Conservation (phyloP, 83 land plant species). For the Picea abies region DNA sequence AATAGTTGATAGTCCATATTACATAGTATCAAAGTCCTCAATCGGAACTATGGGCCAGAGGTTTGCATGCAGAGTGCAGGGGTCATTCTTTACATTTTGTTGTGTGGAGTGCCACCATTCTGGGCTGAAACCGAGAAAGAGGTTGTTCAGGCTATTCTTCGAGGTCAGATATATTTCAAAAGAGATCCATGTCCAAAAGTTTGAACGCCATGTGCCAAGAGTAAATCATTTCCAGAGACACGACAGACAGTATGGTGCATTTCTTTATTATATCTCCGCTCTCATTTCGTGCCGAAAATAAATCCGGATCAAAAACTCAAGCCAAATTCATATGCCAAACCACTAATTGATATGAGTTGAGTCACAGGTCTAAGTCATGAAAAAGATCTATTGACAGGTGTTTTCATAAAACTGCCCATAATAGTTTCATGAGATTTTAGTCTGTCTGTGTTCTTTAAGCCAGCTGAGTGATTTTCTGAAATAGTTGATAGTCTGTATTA, state of each 20-base stretch:
- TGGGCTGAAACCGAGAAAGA: slow-evolving; percentile 20
- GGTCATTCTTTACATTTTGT: no score
- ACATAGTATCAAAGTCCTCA: slow-evolving; percentile 61
- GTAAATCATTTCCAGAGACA: no score
- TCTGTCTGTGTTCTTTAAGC: no score
- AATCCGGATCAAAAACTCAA: slow-evolving; percentile 27
- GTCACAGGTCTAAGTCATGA: no score
- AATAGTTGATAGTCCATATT: slow-evolving; percentile 71
- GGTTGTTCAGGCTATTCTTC: slow-evolving; percentile 63
- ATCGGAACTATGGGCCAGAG: slow-evolving; percentile 53
- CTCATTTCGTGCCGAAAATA: no score
- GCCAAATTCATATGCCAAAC: no score
- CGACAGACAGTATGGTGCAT: slow-evolving; percentile 14
- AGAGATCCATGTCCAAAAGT: slow-evolving; percentile 77
- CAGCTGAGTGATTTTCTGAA: slow-evolving; percentile 58
- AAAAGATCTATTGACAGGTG: no score
- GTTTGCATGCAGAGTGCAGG: slow-evolving; percentile 39
- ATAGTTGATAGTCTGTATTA: slow-evolving; percentile 74
- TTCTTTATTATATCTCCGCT: no score
- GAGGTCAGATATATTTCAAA: slow-evolving; percentile 59
- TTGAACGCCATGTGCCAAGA: neutral
- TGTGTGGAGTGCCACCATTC: no score
- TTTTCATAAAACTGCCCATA: no score
- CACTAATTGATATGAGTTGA: no score
- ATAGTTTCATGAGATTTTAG: no score